Evolutionary conservation across 495 filamentous ascomycete species (phyloP).

Genomic region (Hypoxylon fuscum): DNA sequence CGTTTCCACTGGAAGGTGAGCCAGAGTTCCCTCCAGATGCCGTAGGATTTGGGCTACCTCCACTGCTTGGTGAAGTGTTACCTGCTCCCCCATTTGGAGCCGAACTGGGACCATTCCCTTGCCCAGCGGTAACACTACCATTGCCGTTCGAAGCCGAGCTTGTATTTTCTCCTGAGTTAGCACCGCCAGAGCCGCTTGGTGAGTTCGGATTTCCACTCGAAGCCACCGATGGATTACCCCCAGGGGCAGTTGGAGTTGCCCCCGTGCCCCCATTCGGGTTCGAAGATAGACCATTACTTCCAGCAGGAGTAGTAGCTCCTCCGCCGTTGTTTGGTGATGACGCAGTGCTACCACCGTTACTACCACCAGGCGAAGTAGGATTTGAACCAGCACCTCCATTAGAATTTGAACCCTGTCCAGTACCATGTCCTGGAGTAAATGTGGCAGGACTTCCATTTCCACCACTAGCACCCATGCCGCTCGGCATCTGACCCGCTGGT

Average conservation of each 20-base stretch:
- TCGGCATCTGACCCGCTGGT: conserved; percentile 33
- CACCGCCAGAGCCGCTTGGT: background rate
- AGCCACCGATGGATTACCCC: conserved; percentile 1
- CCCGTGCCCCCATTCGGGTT: conserved; percentile 13
- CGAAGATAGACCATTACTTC: conserved; percentile 5
- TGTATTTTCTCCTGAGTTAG: conserved; percentile 3
- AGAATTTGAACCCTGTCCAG: conserved; percentile 1
- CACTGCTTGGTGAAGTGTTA: conserved; percentile 18
- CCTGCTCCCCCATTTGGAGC: conserved; percentile 19
- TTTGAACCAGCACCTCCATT: conserved; percentile 1
- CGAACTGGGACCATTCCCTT: conserved; percentile 15
- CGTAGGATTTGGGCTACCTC: conserved; percentile 8
- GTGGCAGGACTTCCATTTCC: too few species aligned
- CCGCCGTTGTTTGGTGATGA: conserved; percentile 11
- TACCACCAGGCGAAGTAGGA: conserved; percentile 7
- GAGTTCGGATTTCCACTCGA: conserved; percentile 6
- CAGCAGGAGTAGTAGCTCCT: conserved; percentile 1
- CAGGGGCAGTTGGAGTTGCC: conserved; percentile 1
- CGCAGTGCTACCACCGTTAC: background rate
- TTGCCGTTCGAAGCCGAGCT: conserved; percentile 22
- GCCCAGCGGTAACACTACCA: conserved; percentile 17
- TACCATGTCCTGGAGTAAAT: too few species aligned
- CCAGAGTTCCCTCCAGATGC: conserved; percentile 4
- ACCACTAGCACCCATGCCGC: conserved; percentile 15
- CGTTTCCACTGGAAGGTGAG: conserved; percentile 17